These are phyloP conservation scores for Leccinellum albellum DNA, from an alignment of 768 basidiomycete species.

Conservation along the genomic window DNA sequence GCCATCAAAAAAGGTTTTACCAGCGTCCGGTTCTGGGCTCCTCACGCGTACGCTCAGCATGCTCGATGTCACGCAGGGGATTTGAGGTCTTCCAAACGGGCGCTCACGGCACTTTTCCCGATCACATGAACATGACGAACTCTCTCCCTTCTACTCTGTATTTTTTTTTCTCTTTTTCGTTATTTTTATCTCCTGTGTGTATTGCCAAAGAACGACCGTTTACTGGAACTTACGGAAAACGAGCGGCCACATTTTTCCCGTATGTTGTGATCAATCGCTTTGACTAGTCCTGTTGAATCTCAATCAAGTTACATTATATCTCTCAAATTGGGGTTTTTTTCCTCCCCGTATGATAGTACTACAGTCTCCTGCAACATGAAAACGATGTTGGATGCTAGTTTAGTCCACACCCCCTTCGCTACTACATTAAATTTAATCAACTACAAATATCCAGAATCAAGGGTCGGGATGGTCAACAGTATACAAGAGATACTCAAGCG, in stretches of 20 bases:
- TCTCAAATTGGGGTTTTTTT: not conserved
- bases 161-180: not conserved
- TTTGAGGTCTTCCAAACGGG: not conserved
- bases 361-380: not conserved
- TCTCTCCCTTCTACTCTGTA: not conserved
- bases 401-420: not conserved
- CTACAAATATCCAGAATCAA: not conserved
- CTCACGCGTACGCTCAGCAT: conserved; percentile 1
- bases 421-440: not conserved
- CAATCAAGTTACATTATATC: not conserved
- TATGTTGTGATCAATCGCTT: not conserved
- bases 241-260: conserved; percentile 4
- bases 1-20: not conserved
- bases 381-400: not conserved
- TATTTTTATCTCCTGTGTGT: not conserved
- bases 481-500: not conserved
- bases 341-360: not conserved
- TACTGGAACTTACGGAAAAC: not conserved
- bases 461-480: no score
- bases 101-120: not conserved
- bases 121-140: not conserved
- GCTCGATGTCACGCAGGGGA: conserved; percentile 1
- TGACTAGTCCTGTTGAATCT: not conserved
- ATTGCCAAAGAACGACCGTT: not conserved
- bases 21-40: not conserved